Percentiles rank a stretch among this genome's conserved stretches.
Conservation (phyloP, 148 eudicot genomes). For the Pharnaceum exiguum region DNA sequence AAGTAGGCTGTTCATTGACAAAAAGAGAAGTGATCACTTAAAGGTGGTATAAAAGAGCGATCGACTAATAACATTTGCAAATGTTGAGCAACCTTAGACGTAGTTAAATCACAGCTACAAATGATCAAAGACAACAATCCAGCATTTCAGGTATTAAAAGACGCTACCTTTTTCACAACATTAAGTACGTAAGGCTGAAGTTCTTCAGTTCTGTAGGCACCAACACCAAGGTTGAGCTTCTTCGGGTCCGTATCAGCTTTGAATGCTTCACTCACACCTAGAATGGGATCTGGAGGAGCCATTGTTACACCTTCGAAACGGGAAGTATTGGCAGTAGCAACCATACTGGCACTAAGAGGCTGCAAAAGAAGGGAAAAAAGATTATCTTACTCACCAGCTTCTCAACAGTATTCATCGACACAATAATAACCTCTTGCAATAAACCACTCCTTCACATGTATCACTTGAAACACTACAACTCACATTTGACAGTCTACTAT, state of each 20-base stretch:
- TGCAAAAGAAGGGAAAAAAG: conserved; percentile 21
- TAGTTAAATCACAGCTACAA: no score
- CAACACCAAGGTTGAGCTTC: conserved; percentile 97
- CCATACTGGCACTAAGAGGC: conserved; percentile 61
- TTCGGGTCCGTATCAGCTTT: conserved; percentile 72
- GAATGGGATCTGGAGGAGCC: conserved; percentile 99
- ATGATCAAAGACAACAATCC: no score
- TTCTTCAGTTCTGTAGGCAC: conserved; percentile 98
- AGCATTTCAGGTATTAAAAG: no score
- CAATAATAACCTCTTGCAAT: not conserved
- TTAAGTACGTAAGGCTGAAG: conserved; percentile 91
- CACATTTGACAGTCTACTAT: no score
- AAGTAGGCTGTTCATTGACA: not conserved
- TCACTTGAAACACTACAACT: no score
- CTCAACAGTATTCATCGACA: not conserved
- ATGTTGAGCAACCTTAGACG: no score
- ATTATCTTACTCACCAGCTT: not conserved
- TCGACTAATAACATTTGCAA: no score
- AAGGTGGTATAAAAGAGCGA: no score
- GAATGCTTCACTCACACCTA: conserved; percentile 97
- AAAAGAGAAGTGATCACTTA: not conserved
- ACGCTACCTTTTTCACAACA: conserved; percentile 83
- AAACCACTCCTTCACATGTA: no score
- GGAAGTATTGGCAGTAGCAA: conserved; percentile 61
- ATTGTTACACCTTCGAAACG: conserved; percentile 76